Conservation (phyloP, 441 rosid genomes). For the Geranium incanum region DNA sequence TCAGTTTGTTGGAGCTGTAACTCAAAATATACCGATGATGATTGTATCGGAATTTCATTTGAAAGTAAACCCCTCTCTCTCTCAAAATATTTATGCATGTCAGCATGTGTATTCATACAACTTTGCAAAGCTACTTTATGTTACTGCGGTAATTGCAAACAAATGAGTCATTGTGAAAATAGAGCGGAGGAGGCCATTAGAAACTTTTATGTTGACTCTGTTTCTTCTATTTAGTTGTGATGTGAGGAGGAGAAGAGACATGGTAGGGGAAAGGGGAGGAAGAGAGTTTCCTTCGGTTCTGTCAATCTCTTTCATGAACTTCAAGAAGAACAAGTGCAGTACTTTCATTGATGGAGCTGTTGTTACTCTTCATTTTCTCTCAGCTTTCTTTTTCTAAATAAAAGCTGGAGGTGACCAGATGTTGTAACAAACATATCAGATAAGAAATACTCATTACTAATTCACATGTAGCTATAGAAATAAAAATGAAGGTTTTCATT, state of each 20-base stretch:
- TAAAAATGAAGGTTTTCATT: not conserved
- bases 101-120: not conserved
- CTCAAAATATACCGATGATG: slow-evolving; percentile 96
- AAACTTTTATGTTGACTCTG: no score
- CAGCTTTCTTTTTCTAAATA: not conserved
- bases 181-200: no score
- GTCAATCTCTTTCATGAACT: not conserved
- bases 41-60: slow-evolving; percentile 81
- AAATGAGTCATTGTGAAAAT: not conserved
- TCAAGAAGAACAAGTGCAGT: not conserved
- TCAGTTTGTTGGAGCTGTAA: slow-evolving; percentile 98
- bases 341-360: not conserved
- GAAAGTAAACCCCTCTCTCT: slow-evolving; percentile 45
- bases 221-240: no score
- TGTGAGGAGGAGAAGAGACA: no score
- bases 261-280: no score
- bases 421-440: not conserved
- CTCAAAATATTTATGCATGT: not conserved
- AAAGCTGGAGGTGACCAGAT: not conserved
- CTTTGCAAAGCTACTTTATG: not conserved
- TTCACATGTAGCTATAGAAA: not conserved
- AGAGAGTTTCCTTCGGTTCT: no score
- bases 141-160: no score
- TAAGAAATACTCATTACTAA: not conserved
- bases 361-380: not conserved